Evolutionary conservation across 2,329 filamentous ascomycete genomes (phyloP), one percentile per base, ranked within the genome.

Genomic region (Fusarium fracticaudum): DNA sequence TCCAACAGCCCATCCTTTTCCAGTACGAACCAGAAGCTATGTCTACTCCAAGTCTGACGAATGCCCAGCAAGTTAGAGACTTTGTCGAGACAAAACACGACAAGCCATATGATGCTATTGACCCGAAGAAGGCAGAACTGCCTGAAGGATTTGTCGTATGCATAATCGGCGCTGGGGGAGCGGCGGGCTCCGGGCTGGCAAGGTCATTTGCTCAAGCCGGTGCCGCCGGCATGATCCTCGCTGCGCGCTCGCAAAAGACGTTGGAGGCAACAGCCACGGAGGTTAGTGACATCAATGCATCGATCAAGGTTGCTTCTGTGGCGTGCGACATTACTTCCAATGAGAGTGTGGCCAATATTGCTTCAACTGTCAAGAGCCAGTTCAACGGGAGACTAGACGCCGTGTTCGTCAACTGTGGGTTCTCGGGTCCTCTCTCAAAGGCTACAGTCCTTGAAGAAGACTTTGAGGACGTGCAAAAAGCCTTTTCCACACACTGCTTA

Each of bases 361-460:
- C 64, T 9, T 20, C 41, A 1, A 24, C 18, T 1, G 31, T 63
- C 6, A 63, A 40, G 15, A 33, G 61, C 12, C 26, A 69, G 3
- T 69, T 69, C 8, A 17, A 18, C 3, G 48, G 66, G 12, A 50
- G n/a, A 7, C n/a, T 69, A 1, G 37, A 69, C 9, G 43, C 55
- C 6, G 55, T 69, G 3, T 48, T 69, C 6, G 40, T 69, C 20
- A 69, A 69, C 12, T 69, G 64, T 10, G 66, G 66, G 8, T 69
- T 35, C 12, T 69, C 66, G 1, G 66, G 66, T 1, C 55, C 41
- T 22, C 29, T 69, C 0, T 48, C 57, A 0, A 69, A 69, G 14
- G 37, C 64, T 6, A 63, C 55, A 24, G n/a, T 69, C 1, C 26
- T 69, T 2, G 66, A 69, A 1, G 64, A 69, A 44, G 66, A 69